Evolutionary conservation across 2,329 filamentous ascomycete genomes (phyloP).

Genomic region (Raffaelea arxii): DNA sequence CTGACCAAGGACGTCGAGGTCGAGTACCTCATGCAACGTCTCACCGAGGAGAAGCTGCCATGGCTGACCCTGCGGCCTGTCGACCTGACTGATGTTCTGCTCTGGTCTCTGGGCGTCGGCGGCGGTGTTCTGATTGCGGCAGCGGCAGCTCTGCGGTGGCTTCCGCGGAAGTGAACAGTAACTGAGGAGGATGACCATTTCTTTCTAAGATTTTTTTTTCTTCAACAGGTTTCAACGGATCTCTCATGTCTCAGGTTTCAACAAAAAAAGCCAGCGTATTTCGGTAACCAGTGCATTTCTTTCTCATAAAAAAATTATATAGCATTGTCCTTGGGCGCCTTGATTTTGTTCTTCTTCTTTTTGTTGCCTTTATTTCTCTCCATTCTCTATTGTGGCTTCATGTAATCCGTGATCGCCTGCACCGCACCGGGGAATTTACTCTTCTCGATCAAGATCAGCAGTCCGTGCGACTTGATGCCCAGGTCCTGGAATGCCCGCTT

Average conservation of each 20-base stretch:
- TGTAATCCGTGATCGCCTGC: conserved; percentile 64
- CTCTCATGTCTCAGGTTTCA: too few species aligned
- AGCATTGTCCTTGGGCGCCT: too few species aligned
- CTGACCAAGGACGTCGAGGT: conserved; percentile 98
- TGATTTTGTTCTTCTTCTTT: not conserved
- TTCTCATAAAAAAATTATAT: too few species aligned
- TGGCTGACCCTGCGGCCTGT: conserved; percentile 7
- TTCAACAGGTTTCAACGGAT: too few species aligned
- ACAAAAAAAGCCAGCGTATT: too few species aligned
- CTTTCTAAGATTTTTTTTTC: not conserved
- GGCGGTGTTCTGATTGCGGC: not conserved
- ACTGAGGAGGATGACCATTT: not conserved
- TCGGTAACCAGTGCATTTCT: too few species aligned
- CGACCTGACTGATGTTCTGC: not conserved
- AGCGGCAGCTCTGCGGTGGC: conserved; percentile 6
- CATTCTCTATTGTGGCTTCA: conserved; percentile 39
- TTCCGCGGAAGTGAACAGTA: not conserved
- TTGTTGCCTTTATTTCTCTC: conserved; percentile 12
- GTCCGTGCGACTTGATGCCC: conserved; percentile 75
- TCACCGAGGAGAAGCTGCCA: conserved; percentile 25
- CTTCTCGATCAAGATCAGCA: conserved; percentile 79
- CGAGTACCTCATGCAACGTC: conserved; percentile 91
- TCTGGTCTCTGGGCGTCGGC: conserved; percentile 2
- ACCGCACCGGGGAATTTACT: conserved; percentile 66
- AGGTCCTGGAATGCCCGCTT: conserved; percentile 92